Conservation (phyloP, 331 rosid genomes). For the Cydonia oblonga region DNA sequence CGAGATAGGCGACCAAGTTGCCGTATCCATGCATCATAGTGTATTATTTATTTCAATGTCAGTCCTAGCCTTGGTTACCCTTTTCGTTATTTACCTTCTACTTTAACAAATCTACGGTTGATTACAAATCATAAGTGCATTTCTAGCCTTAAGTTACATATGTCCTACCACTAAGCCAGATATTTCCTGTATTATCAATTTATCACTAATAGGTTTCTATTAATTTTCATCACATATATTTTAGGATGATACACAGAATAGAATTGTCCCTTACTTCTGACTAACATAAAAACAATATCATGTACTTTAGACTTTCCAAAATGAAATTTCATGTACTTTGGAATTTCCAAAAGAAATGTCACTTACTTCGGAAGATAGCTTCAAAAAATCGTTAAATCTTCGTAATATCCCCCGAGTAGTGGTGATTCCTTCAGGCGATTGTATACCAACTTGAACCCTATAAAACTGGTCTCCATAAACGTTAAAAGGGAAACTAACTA, state of each 20-base stretch:
- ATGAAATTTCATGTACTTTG: constrained; percentile 36
- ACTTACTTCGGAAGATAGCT: constrained; percentile 61
- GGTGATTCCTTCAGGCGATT: constrained; percentile 78
- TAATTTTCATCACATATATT: neutral
- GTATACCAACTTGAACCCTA: constrained; percentile 77
- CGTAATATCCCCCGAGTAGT: constrained; percentile 46
- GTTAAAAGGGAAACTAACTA: constrained; percentile 3
- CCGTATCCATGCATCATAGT: neutral
- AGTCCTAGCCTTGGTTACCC: neutral
- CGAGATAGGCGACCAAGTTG: no score
- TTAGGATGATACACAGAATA: neutral
- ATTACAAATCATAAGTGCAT: neutral
- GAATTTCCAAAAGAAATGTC: constrained; percentile 2
- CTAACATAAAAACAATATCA: neutral
- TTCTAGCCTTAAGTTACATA: neutral
- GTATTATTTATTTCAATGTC: neutral
- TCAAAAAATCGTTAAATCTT: constrained; percentile 69
- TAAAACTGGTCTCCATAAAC: constrained; percentile 45
- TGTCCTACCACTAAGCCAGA: neutral
- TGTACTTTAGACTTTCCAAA: no score
- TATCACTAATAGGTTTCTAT: neutral
- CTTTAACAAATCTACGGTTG: neutral
- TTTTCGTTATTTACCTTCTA: neutral
- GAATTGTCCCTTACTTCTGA: neutral
- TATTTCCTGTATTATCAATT: neutral